These are phyloP conservation scores for Suillus decipiens DNA, from an alignment of 768 basidiomycete genomes.

Conservation along the genomic window DNA sequence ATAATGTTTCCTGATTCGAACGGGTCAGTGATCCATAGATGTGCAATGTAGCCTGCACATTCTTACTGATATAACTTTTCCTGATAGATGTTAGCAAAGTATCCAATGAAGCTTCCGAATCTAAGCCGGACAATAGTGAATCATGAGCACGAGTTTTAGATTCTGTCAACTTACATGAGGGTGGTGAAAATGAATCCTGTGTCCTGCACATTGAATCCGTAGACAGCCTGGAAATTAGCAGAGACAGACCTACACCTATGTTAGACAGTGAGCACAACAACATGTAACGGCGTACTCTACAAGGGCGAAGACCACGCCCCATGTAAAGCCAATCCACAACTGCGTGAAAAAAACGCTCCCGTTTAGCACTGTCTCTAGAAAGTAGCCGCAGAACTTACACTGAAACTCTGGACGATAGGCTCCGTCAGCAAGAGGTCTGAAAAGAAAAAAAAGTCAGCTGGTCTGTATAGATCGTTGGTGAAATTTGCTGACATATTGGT, in stretches of 20 bases:
- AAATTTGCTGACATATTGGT: slow-evolving; percentile 57
- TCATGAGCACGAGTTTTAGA: slow-evolving; percentile 3
- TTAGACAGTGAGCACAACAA: slow-evolving; percentile 5
- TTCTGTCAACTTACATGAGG: slow-evolving; percentile 42
- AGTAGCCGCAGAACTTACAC: slow-evolving; percentile 39
- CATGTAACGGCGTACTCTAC: slow-evolving; percentile 42
- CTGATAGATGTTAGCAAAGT: slow-evolving; percentile 43
- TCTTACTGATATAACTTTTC: slow-evolving; percentile 47
- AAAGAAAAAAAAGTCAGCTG: background rate
- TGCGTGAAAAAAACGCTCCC: slow-evolving; percentile 22
- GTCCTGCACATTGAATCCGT: slow-evolving; percentile 57
- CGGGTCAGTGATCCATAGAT: background rate
- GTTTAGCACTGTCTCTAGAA: slow-evolving; percentile 10
- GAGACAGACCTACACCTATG: slow-evolving; percentile 43
- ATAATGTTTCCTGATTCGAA: slow-evolving; percentile 14
- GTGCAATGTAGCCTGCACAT: slow-evolving; percentile 12
- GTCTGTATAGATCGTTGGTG: background rate
- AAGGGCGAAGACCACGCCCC: slow-evolving; percentile 72
- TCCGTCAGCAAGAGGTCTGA: slow-evolving; percentile 38
- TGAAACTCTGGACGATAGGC: slow-evolving; percentile 70
- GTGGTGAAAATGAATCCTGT: slow-evolving; percentile 58
- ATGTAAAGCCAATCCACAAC: slow-evolving; percentile 67
- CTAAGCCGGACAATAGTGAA: slow-evolving; percentile 32
- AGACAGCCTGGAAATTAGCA: slow-evolving; percentile 52
- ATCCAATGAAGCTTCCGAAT: slow-evolving; percentile 49